phyloP scores from a whole-genome alignment of 257 asterid genomes.

The Primulina tabacum region DNA sequence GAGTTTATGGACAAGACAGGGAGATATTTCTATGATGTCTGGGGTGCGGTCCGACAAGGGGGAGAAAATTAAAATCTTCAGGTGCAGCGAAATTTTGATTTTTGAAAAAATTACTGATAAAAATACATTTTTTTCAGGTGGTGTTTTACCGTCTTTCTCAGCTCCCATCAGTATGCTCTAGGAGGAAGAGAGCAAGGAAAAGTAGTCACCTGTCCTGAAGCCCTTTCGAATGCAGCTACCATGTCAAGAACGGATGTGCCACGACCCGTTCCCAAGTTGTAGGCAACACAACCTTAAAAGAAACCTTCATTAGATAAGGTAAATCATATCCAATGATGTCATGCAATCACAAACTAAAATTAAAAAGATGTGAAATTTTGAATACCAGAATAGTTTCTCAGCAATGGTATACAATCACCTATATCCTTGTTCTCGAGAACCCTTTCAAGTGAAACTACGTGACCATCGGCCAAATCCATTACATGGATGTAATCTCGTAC shows the following conservation, averaged over 20 bases:
- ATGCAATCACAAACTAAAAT: not conserved
- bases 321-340: conserved; percentile 3
- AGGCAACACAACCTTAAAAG: conserved; percentile 71
- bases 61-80: too few species aligned
- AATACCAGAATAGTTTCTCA: not conserved
- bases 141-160: not conserved
- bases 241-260: conserved; percentile 95
- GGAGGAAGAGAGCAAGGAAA: conserved; percentile 2
- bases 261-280: conserved; percentile 85
- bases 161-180: not conserved
- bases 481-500: conserved; percentile 95
- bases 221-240: conserved; percentile 83
- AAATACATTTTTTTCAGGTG: too few species aligned
- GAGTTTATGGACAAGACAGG: too few species aligned
- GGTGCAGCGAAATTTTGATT: too few species aligned
- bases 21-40: too few species aligned
- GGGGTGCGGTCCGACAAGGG: too few species aligned
- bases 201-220: conserved; percentile 65
- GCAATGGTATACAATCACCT: conserved; percentile 37
- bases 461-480: conserved; percentile 97
- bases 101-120: too few species aligned
- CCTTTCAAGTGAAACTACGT: conserved; percentile 78
- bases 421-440: conserved; percentile 55
- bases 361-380: not conserved
- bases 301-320: conserved; percentile 9